Evolutionary conservation across 208 protist genomes (phyloP).

Genomic region (Wallacemonas sp.): DNA sequence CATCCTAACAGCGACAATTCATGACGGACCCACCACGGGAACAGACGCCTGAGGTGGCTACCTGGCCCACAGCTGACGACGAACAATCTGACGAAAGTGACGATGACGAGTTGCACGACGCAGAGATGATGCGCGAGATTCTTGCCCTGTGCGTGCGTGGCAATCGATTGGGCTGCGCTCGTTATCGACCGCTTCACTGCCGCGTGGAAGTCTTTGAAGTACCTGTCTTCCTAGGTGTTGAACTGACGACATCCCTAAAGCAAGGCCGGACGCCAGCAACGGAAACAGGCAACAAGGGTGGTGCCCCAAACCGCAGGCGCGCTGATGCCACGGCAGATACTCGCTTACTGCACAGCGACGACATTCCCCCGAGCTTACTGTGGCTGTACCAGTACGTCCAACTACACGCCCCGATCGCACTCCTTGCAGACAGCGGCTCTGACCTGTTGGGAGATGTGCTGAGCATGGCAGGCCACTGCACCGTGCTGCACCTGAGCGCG

Average conservation of each 20-base stretch:
- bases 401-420: conserved; percentile 33
- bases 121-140: conserved; percentile 5
- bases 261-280: background rate
- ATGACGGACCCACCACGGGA: too few relatives aligned
- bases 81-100: conserved; percentile 5
- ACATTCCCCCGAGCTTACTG: conserved; percentile 46
- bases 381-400: conserved; percentile 56
- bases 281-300: too few relatives aligned
- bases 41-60: too few relatives aligned
- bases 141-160: conserved; percentile 23
- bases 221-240: conserved; percentile 24
- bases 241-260: background rate
- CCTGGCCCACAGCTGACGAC: background rate
- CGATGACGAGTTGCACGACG: conserved; percentile 17
- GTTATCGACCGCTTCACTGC: conserved; percentile 34
- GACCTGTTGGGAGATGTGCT: conserved; percentile 39
- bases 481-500: conserved; percentile 36
- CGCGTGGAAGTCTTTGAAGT: conserved; percentile 61
- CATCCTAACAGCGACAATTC: too few relatives aligned
- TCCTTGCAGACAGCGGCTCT: conserved; percentile 41
- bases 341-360: conserved; percentile 29
- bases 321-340: background rate
- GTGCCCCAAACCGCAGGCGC: background rate
- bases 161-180: conserved; percentile 39
- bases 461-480: conserved; percentile 21